phyloP scores from a whole-genome alignment of 108 stramenopile genomes.

The Parietichytrium sp. region DNA sequence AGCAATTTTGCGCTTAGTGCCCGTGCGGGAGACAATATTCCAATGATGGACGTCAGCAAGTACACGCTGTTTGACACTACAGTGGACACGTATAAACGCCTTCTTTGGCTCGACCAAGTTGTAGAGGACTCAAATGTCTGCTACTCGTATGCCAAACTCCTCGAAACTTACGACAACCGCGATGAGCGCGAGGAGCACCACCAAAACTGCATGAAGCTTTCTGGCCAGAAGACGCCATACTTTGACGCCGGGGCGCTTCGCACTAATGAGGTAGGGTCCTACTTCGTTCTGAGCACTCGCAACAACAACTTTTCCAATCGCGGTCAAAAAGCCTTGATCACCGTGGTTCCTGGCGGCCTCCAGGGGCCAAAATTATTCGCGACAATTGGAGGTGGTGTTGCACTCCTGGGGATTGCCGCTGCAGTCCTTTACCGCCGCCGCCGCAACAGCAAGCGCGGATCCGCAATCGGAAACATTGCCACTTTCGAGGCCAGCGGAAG shows the following conservation, averaged over 20 bases:
- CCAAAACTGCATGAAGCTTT: constrained; percentile 55
- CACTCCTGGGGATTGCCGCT: neutral
- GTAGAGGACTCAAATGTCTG: neutral
- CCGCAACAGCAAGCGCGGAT: neutral
- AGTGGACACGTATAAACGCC: neutral
- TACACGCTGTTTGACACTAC: neutral
- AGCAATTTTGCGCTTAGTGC: constrained; percentile 45
- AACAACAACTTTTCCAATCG: constrained; percentile 63
- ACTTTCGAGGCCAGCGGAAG: no score
- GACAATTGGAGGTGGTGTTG: no score
- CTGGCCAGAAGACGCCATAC: constrained; percentile 50
- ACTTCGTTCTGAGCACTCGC: constrained; percentile 45
- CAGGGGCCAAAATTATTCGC: neutral
- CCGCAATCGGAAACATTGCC: no score
- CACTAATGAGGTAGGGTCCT: constrained; percentile 17
- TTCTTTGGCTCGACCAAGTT: constrained; percentile 50
- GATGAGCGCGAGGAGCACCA: constrained; percentile 53
- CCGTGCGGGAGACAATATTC: constrained; percentile 46
- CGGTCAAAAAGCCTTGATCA: constrained; percentile 50
- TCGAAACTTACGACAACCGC: constrained; percentile 43
- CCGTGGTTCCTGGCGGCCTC: constrained; percentile 30
- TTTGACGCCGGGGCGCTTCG: constrained; percentile 52
- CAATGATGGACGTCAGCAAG: constrained; percentile 25
- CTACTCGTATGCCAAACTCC: constrained; percentile 34
- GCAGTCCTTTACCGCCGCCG: neutral